A percentile compares a stretch with the other conserved stretches of the same genome.
Evolutionary conservation across 2,329 filamentous ascomycete species (phyloP).

Genomic region (Botrytis byssoidea): DNA sequence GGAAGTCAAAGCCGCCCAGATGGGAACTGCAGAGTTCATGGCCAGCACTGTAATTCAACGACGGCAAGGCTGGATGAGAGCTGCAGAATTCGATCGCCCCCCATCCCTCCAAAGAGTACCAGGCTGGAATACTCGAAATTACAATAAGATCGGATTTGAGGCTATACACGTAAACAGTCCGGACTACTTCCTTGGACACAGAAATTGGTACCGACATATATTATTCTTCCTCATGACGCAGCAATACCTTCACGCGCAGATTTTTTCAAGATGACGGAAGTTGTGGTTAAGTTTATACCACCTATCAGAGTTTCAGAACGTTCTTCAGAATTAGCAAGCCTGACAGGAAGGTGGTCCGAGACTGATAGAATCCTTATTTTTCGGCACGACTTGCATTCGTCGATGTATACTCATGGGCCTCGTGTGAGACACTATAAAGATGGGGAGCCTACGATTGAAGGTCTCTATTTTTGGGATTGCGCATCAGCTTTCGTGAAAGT

Average conservation of each 20-base stretch:
- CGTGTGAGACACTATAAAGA: background rate
- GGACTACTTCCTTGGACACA: background rate
- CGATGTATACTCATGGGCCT: background rate
- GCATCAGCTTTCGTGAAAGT: background rate
- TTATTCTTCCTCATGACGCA: background rate
- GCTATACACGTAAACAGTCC: background rate
- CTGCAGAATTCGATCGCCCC: too few relatives aligned
- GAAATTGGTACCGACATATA: background rate
- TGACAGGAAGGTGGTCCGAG: background rate
- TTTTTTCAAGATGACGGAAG: background rate
- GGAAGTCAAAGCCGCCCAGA: too few relatives aligned
- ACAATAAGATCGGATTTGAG: background rate
- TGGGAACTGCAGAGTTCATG: too few relatives aligned
- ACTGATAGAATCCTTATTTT: background rate
- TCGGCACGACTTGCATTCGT: background rate
- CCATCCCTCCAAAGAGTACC: too few relatives aligned
- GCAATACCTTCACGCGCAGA: background rate
- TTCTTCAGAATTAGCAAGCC: background rate
- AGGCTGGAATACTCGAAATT: too few relatives aligned
- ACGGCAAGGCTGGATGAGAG: too few relatives aligned
- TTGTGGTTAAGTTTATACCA: background rate
- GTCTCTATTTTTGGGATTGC: background rate
- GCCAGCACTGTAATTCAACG: too few relatives aligned
- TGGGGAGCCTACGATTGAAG: background rate
- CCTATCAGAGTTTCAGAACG: accelerated